Conservation (phyloP, 164 flowering plant genomes). For the Kalanchoe fedtschenkoi region DNA sequence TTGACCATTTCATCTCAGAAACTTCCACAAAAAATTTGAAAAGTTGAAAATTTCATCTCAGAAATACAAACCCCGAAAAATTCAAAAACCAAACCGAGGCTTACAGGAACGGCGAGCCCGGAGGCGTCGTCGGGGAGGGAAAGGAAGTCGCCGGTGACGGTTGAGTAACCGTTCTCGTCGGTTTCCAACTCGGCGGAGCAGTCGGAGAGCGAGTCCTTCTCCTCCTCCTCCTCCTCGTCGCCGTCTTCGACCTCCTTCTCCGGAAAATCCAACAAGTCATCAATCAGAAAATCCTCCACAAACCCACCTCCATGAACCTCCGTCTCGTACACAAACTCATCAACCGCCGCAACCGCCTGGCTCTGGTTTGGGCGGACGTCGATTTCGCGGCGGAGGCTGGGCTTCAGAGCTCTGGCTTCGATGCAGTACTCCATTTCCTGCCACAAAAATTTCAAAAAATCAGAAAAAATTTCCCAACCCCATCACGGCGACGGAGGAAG, state of each 20-base stretch:
- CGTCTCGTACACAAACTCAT: slow-evolving; percentile 15
- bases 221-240: slow-evolving; percentile 29
- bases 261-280: slow-evolving; percentile 57
- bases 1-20: neutral
- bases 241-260: slow-evolving; percentile 20
- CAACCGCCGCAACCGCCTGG: slow-evolving; percentile 9
- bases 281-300: slow-evolving; percentile 55
- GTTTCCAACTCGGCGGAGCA: slow-evolving; percentile 9
- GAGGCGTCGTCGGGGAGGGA: slow-evolving; percentile 15
- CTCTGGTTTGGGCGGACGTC: slow-evolving; percentile 16
- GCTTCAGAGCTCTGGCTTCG: slow-evolving; percentile 43
- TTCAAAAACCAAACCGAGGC: slow-evolving; percentile 7
- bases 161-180: slow-evolving; percentile 5
- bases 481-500: neutral
- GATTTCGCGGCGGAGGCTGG: slow-evolving; percentile 34
- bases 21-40: neutral
- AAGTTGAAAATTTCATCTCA: neutral
- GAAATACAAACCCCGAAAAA: neutral
- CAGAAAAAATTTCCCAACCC: neutral
- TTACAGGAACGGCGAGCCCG: slow-evolving; percentile 53
- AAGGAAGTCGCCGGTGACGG: slow-evolving; percentile 17
- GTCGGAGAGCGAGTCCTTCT: slow-evolving; percentile 19
- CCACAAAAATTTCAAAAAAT: neutral
- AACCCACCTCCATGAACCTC: slow-evolving; percentile 9
- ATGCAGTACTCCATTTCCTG: slow-evolving; percentile 28